Conservation (phyloP, 2,329 filamentous ascomycete species). For the Bertia moriformis region DNA sequence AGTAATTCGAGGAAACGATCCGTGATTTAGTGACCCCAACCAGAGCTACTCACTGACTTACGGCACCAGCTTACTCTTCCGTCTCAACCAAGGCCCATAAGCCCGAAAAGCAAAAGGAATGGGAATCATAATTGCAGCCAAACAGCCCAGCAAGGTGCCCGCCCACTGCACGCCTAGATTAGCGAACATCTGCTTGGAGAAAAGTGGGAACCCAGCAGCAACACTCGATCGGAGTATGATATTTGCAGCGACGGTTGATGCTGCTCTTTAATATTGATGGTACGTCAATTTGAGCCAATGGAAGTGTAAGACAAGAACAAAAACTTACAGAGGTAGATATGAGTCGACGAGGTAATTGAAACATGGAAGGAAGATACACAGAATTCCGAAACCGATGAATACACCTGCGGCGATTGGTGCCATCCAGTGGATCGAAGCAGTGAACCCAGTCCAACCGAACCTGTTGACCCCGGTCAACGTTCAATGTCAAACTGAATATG, state of each 20-base stretch:
- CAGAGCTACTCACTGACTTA: too few relatives aligned
- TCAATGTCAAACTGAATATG: not conserved
- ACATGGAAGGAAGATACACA: slow-evolving; percentile 10
- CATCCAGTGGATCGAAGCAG: slow-evolving; percentile 6
- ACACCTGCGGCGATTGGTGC: slow-evolving; percentile 6
- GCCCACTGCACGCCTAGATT: slow-evolving; percentile 20
- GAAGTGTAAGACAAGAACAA: too few relatives aligned
- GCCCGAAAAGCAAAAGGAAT: slow-evolving; percentile 17
- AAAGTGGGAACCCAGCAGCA: slow-evolving; percentile 18
- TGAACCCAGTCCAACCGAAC: slow-evolving; percentile 8
- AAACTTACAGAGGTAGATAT: slow-evolving; percentile 20
- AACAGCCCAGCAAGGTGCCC: slow-evolving; percentile 18
- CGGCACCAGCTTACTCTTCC: slow-evolving; percentile 10
- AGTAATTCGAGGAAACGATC: too few relatives aligned
- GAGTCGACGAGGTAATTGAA: slow-evolving; percentile 19
- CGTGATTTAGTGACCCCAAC: too few relatives aligned
- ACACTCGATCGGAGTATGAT: slow-evolving; percentile 19
- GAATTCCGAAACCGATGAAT: slow-evolving; percentile 8
- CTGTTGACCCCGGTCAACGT: not conserved
- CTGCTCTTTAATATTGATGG: slow-evolving; percentile 11
- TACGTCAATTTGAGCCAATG: not conserved
- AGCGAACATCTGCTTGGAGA: slow-evolving; percentile 18
- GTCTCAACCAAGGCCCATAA: slow-evolving; percentile 13
- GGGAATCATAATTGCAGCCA: slow-evolving; percentile 18
- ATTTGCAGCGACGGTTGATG: slow-evolving; percentile 20